Evolutionary conservation across 2,329 filamentous ascomycete species (phyloP).

Genomic region (Fusarium subtropicale): DNA sequence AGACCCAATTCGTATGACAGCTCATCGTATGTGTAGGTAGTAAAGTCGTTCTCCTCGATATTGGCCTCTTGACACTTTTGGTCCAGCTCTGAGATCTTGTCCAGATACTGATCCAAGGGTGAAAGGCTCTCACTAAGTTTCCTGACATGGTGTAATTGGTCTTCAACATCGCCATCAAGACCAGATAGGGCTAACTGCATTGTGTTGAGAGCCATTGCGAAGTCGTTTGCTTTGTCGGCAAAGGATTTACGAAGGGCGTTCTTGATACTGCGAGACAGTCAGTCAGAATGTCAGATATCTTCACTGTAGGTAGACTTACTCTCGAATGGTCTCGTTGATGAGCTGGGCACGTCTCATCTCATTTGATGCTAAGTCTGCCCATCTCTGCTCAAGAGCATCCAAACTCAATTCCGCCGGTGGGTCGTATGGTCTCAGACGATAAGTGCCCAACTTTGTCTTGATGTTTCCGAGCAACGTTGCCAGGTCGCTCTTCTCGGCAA

Average conservation of each 20-base stretch:
- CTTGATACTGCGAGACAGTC: slow-evolving; percentile 76
- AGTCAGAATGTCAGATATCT: slow-evolving; percentile 34
- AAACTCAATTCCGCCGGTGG: slow-evolving; percentile 86
- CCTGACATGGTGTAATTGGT: slow-evolving; percentile 89
- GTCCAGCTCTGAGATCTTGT: slow-evolving; percentile 87
- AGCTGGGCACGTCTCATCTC: slow-evolving; percentile 91
- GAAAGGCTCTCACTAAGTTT: slow-evolving; percentile 86
- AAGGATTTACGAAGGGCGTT: slow-evolving; percentile 92
- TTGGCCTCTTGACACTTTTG: slow-evolving; percentile 94
- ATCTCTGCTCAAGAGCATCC: slow-evolving; percentile 84
- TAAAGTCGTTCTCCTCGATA: slow-evolving; percentile 99
- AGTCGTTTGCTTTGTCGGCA: slow-evolving; percentile 98
- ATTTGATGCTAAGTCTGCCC: slow-evolving; percentile 80
- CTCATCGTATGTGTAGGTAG: slow-evolving; percentile 99
- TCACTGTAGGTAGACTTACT: slow-evolving; percentile 64
- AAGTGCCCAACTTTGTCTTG: slow-evolving; percentile 97
- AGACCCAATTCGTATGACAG: slow-evolving; percentile 92
- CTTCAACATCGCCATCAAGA: slow-evolving; percentile 96
- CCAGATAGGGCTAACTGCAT: slow-evolving; percentile 95
- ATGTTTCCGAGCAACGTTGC: slow-evolving; percentile 95
- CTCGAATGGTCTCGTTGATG: slow-evolving; percentile 98
- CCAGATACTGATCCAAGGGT: slow-evolving; percentile 90
- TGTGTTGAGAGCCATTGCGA: slow-evolving; percentile 93
- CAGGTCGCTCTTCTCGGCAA: slow-evolving; percentile 96
- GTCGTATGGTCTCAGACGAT: slow-evolving; percentile 89